Evolutionary conservation across 768 basidiomycete species (phyloP), one percentile per base, ranked within the genome.

Genomic region (Pisolithus marmoratus): DNA sequence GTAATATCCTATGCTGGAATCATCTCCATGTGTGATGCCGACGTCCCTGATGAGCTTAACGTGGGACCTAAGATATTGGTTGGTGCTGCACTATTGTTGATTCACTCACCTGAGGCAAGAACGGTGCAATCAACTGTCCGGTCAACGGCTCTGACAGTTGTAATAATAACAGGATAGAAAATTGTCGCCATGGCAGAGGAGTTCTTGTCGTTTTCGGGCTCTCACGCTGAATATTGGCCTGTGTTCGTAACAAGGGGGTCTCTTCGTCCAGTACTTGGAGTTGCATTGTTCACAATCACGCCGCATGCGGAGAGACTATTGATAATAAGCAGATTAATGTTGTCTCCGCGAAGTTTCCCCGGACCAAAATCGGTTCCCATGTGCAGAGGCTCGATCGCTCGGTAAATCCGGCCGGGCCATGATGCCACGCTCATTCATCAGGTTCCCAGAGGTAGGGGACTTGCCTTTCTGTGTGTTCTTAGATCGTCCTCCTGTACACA

Each of bases 121-220:
- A 90, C 0, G 88, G 89, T 44, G 80, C 80, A 54, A 90, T 88
- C 51, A 90, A 84, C 53, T 87, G 79, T 5, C 79, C 79, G 2
- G 87, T 87, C 57, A 91, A 70, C 1, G 88, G 88, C 63, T 91
- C 89, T 36, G 85, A 75, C 42, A 90, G 79, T 65, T 89, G 87
- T 22, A 90, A 74, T 57, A 87, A 75, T 49, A 91, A 63, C 4
- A 90, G 73, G 54, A 91, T 79, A 42, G 74, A 73, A 53, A 89
- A 76, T 71, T 90, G 88, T 54, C 74, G 74, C 80, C 76, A 81
- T 15, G 88, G 88, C 24, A 90, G 62, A 22, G 84, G 84, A 5
- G 84, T 80, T 36, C 72, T 69, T 29, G 43, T 17, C 8, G 26
- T n/a, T n/a, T 24, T 42, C 14, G 41, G 20, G 20, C 41, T 22